Base-by-base conservation (phyloP, 23 red algal genomes). In the Gracilaria gracilis region DNA sequence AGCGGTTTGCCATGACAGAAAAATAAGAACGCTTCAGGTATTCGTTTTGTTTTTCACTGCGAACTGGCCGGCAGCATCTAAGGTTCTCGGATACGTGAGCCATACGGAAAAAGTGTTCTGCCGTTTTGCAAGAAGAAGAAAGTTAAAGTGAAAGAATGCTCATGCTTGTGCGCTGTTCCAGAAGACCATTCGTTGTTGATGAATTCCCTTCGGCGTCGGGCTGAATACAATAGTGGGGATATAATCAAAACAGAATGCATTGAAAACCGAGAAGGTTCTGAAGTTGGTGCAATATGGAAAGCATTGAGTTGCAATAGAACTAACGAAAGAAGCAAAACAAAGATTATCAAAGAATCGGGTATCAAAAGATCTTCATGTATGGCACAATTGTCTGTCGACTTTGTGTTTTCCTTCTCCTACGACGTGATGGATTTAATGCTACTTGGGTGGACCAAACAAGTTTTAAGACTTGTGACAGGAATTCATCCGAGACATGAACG, bases 1-100 rank as follows among this genome's bases (percentile, higher is more conserved):
- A 24, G 28, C 48, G 33, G 5, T 57, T 32, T 80, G 76, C 32
- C 32, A 80, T 20, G 42, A 80, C 48, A 48, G 76, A 13, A 57
- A 8, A 49, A 39, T 58, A 37, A 55, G 76, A 35, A 55, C 4
- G 6, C 42, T 57, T 16, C 48, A n/a, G 23, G 76, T 37, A 21
- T 80, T 80, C 25, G 76, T 80, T 37, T 5, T 80, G 25, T 57
- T 29, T 32, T 80, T 57, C 54, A 58, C 48, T 24, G 47, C 76
- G 25, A 12, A 80, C 31, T 57, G 48, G 48, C 76, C 46, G 2
- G 76, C 76, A 29, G 76, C 49, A 17, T 80, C 76, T 1, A 80
- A 80, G 39, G 49, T 57, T 32, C 54, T 80, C 2, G 76, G 76
- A 0, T 80, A 58, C 11, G 48, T 80, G 1, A 48, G 76, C 4